Conservation (phyloP, 225 moss, liverwort and hornwort species). For the Asterella californica region DNA sequence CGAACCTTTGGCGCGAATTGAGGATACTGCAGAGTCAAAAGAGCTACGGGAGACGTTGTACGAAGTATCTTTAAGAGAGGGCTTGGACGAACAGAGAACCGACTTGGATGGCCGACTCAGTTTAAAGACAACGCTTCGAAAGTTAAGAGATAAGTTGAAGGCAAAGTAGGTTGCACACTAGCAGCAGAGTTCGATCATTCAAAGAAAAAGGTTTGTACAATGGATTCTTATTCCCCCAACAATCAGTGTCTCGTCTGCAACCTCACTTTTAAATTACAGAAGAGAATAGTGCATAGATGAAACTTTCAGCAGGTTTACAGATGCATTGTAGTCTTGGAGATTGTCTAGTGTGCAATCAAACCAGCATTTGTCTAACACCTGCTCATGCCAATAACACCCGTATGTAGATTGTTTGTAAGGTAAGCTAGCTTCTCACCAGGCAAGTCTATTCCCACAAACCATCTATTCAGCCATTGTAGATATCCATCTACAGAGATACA, state of each 20-base stretch:
- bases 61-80: conserved; percentile 10
- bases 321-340: neutral
- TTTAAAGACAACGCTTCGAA: conserved; percentile 1
- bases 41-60: conserved; percentile 15
- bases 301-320: neutral
- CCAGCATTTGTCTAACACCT: neutral
- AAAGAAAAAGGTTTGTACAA: neutral
- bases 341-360: neutral
- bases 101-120: neutral
- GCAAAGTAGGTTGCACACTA: neutral
- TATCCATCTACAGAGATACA: neutral
- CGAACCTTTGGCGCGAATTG: conserved; percentile 11
- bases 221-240: neutral
- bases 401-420: neutral
- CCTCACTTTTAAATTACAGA: neutral
- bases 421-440: neutral
- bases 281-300: neutral
- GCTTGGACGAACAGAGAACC: neutral
- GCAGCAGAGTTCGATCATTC: neutral
- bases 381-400: neutral
- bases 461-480: neutral
- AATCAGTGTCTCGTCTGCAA: neutral
- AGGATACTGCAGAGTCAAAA: conserved; percentile 6
- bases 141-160: neutral
- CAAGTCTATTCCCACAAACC: too few relatives aligned